Base-by-base conservation (phyloP, 2,329 filamentous ascomycete species). In the Colletotrichum viniferum region DNA sequence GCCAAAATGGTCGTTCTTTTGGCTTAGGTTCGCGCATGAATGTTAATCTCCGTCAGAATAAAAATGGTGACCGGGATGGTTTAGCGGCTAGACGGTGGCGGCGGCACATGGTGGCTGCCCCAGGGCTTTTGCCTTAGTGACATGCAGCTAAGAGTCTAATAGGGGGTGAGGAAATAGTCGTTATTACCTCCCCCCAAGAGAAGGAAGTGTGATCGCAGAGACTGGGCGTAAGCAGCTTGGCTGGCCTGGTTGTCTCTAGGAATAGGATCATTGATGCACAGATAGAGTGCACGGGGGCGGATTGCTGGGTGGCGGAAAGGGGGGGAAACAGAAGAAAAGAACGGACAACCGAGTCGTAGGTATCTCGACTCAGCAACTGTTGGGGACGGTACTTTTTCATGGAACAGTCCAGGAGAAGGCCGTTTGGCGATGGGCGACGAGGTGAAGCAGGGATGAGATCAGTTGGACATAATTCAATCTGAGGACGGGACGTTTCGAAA, bases 401-500 rank as follows among this genome's bases (percentile, higher is more conserved):
- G n/a, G n/a, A 36, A 52, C 36, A n/a, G 48, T 26, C 14, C 16
- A 60, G 52, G 0, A 16, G 14, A 24, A 36, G 52, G 28, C 32
- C 32, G 52, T 38, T 68, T 68, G 65, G 52, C 7, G 21, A 36
- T 38, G 32, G 58, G 26, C 56, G 18, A 60, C 30, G 10, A 60
- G 18, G 30, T 7, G 34, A 52, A 10, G 32, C 56, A 73, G 58
- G 69, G 69, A 62, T 60, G 48, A 32, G 24, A 18, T 32, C 28
- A 28, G 26, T 28, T 43, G 9, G 14, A 14, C 30, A 58, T 24
- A 73, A 28, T 32, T 38, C 55, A 52, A 32, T 55, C 24, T 38
- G 63, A 43, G 12, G 24, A 73, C 38, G 32, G 38, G 43, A 61
- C 69, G 73, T 75, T 75, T 75, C 73, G 63, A 73, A 73, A 76